Conservation (phyloP, 2,329 filamentous ascomycete genomes). For the Exophiala sp. region DNA sequence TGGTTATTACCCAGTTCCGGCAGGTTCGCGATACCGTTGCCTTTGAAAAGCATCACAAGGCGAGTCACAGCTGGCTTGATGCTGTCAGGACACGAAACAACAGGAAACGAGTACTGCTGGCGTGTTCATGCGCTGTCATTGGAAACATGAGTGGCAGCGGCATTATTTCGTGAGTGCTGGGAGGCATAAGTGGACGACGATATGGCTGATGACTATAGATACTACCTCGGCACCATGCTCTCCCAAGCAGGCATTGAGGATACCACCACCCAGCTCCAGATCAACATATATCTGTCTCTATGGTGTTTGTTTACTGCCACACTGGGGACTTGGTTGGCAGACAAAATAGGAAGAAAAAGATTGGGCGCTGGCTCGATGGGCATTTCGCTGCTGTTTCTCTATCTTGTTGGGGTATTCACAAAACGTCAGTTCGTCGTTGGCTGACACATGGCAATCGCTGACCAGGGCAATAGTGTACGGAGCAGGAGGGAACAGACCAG, state of each 20-base stretch:
- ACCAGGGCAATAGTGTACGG: constrained; percentile 34
- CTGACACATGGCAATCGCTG: too few relatives aligned
- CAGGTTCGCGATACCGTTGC: constrained; percentile 8
- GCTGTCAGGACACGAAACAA: constrained; percentile 1
- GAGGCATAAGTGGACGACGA: background rate
- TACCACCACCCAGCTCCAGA: constrained; percentile 40
- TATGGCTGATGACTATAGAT: constrained; percentile 15
- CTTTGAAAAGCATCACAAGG: constrained; percentile 7
- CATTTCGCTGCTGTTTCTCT: constrained; percentile 42
- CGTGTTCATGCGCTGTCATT: constrained; percentile 4
- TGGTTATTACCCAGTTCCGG: constrained; percentile 1
- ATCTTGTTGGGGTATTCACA: constrained; percentile 47
- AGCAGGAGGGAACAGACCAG: constrained; percentile 34
- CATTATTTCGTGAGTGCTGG: constrained; percentile 5
- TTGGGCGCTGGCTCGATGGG: constrained; percentile 32
- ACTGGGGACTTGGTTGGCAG: constrained; percentile 40
- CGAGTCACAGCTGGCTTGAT: constrained; percentile 1
- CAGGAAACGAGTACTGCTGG: constrained; percentile 5
- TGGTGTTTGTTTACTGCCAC: constrained; percentile 44
- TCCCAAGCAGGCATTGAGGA: constrained; percentile 44
- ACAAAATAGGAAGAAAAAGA: constrained; percentile 42
- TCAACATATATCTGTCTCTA: constrained; percentile 48
- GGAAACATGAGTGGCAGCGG: constrained; percentile 9
- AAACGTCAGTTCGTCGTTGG: constrained; percentile 32
- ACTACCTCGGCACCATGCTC: constrained; percentile 41